Evolutionary conservation across 2,329 filamentous ascomycete species (phyloP).

Genomic region (Xylaria sp.): DNA sequence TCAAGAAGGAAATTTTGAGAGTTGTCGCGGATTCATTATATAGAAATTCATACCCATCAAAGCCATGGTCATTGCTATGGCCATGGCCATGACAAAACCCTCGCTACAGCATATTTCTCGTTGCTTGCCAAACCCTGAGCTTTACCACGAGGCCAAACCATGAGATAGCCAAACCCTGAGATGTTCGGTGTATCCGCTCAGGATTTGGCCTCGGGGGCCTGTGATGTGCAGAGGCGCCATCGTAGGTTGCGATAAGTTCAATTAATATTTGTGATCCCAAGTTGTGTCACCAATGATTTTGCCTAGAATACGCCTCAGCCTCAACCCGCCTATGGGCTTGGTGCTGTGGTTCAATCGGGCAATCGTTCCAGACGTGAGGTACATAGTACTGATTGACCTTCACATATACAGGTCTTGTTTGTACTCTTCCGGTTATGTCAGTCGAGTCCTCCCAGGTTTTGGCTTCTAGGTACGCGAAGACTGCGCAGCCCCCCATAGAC

Average conservation of each 20-base stretch:
- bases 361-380: neutral
- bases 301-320: neutral
- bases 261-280: neutral
- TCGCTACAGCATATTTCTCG: neutral
- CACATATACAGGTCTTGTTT: too few species aligned
- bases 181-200: neutral
- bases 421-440: too few species aligned
- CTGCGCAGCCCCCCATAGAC: too few species aligned
- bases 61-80: neutral
- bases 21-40: neutral
- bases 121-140: neutral
- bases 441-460: neutral
- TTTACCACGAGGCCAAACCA: neutral
- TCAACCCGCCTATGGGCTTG: neutral
- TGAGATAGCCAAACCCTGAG: neutral
- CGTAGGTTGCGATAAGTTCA: neutral
- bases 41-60: neutral
- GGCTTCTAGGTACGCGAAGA: too few species aligned
- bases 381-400: neutral
- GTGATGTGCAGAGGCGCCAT: neutral
- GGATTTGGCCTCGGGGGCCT: neutral
- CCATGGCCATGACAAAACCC: neutral
- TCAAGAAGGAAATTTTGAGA: neutral
- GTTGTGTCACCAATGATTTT: neutral
- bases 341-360: neutral